These are phyloP conservation scores for Lactarius indigo DNA, from an alignment of 768 basidiomycete species.

Conservation along the genomic window DNA sequence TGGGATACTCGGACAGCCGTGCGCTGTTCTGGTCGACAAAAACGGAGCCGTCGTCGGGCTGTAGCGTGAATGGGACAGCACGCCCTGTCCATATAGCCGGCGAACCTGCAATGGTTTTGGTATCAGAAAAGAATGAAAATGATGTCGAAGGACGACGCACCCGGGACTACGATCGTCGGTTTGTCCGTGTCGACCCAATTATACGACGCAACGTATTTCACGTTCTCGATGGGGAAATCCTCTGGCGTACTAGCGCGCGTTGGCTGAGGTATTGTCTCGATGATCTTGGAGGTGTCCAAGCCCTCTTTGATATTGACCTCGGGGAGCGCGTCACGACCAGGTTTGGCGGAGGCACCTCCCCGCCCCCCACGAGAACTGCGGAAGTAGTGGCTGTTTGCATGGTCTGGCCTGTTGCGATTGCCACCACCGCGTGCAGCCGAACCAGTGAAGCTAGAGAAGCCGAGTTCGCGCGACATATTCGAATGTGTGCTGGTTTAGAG, in stretches of 20 bases:
- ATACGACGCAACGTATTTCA: conserved; percentile 33
- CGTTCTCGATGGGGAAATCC: conserved; percentile 22
- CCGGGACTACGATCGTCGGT: conserved; percentile 34
- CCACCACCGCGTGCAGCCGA: not conserved
- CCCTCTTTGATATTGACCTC: conserved; percentile 15
- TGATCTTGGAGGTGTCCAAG: conserved; percentile 4
- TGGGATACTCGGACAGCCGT: conserved; percentile 36
- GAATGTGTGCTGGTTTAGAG: not conserved
- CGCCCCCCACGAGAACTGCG: not conserved
- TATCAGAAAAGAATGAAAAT: not conserved
- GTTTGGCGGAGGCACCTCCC: not conserved
- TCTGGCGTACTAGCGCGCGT: not conserved
- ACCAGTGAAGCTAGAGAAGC: not conserved
- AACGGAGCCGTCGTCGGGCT: conserved; percentile 47
- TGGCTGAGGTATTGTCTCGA: conserved; percentile 14
- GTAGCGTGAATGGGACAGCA: conserved; percentile 50
- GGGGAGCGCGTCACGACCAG: not conserved
- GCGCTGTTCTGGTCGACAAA: conserved; percentile 59
- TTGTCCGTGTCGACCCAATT: conserved; percentile 28
- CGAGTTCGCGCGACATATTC: not conserved
- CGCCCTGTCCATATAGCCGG: conserved; percentile 54
- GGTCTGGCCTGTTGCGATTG: not conserved
- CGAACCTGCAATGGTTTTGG: conserved; percentile 42
- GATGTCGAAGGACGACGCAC: conserved; percentile 16
- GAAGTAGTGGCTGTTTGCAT: conserved; percentile 1